These are phyloP conservation scores for Eucalyptus melliodora DNA, from an alignment of 345 rosid species.

Conservation along the genomic window DNA sequence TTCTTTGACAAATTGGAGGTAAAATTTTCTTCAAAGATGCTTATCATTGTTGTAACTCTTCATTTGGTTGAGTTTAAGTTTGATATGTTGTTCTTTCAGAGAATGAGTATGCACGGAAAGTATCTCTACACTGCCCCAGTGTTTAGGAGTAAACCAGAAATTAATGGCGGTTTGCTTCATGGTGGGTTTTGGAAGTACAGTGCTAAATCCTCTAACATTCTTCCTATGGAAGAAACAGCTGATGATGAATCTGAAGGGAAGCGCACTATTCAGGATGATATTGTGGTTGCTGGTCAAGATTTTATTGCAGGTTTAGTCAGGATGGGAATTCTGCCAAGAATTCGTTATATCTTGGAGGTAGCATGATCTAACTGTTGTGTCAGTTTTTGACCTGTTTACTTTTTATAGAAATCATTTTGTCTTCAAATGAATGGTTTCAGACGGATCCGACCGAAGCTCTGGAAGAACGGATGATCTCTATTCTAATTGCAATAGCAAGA, in stretches of 20 bases:
- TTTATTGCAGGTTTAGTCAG: conserved; percentile 84
- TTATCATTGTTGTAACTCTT: not conserved
- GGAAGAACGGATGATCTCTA: conserved; percentile 52
- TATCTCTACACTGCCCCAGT: conserved; percentile 62
- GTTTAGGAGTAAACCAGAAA: conserved; percentile 73
- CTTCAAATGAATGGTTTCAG: conserved; percentile 28
- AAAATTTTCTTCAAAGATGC: not conserved
- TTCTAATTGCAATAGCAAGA: conserved; percentile 71
- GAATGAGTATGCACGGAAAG: conserved; percentile 21
- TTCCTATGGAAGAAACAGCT: conserved; percentile 20
- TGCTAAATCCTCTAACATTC: conserved; percentile 74
- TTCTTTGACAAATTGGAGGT: conserved; percentile 72
- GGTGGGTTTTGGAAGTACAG: conserved; percentile 95
- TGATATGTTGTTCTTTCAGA: conserved; percentile 22
- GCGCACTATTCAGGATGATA: conserved; percentile 77
- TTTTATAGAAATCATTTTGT: not conserved
- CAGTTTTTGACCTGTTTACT: not conserved
- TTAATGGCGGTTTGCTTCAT: conserved; percentile 61
- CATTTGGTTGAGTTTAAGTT: not conserved
- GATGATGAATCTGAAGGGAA: conserved; percentile 50
- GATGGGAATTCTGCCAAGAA: conserved; percentile 79
- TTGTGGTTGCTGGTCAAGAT: conserved; percentile 82
- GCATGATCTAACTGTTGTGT: not conserved
- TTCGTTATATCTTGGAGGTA: conserved; percentile 72
- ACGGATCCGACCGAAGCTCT: conserved; percentile 27